These are phyloP conservation scores for Fusarium sp. DNA, from an alignment of 2,329 filamentous ascomycete genomes.

Conservation along the genomic window DNA sequence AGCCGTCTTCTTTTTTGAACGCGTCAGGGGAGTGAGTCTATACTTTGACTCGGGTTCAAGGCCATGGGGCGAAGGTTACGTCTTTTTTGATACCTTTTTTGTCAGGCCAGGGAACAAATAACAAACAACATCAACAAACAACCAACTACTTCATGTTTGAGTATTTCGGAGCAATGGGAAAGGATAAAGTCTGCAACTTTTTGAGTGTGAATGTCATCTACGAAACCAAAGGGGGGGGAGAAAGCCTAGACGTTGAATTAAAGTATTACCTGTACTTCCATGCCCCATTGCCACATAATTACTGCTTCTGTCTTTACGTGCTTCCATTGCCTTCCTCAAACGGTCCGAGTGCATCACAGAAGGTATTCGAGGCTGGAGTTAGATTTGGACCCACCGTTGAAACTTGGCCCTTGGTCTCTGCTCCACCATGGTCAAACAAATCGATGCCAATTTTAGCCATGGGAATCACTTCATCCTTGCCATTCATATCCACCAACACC, in stretches of 20 bases:
- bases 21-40: conserved; percentile 14
- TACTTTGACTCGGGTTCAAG: conserved; percentile 25
- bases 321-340: conserved; percentile 8
- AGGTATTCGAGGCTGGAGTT: neutral
- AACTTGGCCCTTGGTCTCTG: neutral
- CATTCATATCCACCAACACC: neutral
- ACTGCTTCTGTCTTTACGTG: conserved; percentile 3
- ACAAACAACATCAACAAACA: conserved; percentile 3
- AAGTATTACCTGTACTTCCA: conserved; percentile 37
- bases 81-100: conserved; percentile 43
- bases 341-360: neutral
- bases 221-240: conserved; percentile 22
- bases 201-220: conserved; percentile 35
- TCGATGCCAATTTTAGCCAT: neutral
- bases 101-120: conserved; percentile 26
- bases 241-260: conserved; percentile 37
- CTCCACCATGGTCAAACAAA: neutral
- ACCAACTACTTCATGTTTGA: conserved; percentile 29
- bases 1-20: conserved; percentile 9
- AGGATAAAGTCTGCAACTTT: conserved; percentile 39
- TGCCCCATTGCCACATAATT: neutral
- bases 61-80: conserved; percentile 23
- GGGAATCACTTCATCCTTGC: neutral
- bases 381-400: neutral
- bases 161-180: conserved; percentile 40